phyloP scores from a whole-genome alignment of 345 rosid species.

The Ceriops decandra region DNA sequence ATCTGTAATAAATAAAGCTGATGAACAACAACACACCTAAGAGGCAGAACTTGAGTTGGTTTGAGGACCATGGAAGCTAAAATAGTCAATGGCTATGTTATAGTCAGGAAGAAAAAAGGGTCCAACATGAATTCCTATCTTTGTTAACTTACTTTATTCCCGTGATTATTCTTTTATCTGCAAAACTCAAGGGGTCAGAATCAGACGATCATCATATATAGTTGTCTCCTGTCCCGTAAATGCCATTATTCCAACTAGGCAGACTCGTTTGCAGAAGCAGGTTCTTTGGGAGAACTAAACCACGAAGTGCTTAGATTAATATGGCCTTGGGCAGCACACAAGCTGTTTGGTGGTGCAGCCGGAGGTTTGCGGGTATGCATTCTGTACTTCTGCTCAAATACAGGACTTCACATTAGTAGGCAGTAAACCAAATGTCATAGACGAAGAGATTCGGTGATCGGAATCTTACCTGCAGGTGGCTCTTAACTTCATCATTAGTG shows the following conservation, averaged over 20 bases:
- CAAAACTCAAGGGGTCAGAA: slow-evolving; percentile 22
- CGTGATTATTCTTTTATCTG: slow-evolving; percentile 5
- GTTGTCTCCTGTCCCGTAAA: slow-evolving; percentile 6
- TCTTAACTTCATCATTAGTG: slow-evolving; percentile 31
- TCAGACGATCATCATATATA: slow-evolving; percentile 12
- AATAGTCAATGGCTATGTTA: neutral
- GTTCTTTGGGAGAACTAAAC: slow-evolving; percentile 18
- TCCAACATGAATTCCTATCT: slow-evolving; percentile 9
- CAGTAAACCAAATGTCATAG: neutral
- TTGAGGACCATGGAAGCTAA: neutral
- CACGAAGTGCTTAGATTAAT: neutral
- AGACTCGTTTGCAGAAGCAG: neutral
- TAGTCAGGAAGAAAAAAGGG: neutral
- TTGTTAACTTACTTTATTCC: slow-evolving; percentile 12
- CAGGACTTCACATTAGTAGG: neutral
- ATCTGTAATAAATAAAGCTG: too few species aligned
- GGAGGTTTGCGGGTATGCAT: slow-evolving; percentile 24
- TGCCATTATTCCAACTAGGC: slow-evolving; percentile 15
- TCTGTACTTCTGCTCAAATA: slow-evolving; percentile 24
- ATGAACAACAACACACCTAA: too few species aligned
- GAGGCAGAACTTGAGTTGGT: neutral
- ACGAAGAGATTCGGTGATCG: neutral
- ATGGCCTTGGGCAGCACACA: slow-evolving; percentile 13
- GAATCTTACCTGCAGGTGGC: slow-evolving; percentile 26
- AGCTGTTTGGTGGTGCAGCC: slow-evolving; percentile 13